Evolutionary conservation across 163 green algal genomes (phyloP).

Genomic region (Scenedesmus sp.): DNA sequence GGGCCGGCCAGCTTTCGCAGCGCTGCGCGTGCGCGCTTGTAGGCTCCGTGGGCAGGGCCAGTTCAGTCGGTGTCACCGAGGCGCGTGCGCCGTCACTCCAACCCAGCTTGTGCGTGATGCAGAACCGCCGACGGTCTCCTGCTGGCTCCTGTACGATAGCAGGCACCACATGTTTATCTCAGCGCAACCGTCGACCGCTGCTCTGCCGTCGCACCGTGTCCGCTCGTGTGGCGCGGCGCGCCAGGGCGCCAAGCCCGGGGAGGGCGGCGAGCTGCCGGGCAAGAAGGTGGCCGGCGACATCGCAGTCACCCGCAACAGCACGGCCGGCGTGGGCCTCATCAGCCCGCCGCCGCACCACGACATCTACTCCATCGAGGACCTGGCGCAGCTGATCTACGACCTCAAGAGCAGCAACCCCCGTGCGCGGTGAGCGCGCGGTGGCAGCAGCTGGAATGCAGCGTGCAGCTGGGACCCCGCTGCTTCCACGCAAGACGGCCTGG

Average conservation of each 20-base stretch:
- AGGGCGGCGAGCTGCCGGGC: constrained; percentile 95
- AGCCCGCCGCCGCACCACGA: constrained; percentile 96
- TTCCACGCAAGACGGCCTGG: too few species aligned
- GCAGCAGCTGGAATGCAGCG: too few species aligned
- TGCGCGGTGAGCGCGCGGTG: constrained; percentile 76
- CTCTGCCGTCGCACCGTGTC: background rate
- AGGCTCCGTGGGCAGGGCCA: too few species aligned
- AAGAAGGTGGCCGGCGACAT: constrained; percentile 96
- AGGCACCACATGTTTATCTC: too few species aligned
- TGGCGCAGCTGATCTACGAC: constrained; percentile 98
- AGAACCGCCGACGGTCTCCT: too few species aligned
- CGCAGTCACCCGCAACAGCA: constrained; percentile 89
- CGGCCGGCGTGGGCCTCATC: constrained; percentile 95
- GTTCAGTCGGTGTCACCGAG: too few species aligned
- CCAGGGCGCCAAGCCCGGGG: constrained; percentile 92
- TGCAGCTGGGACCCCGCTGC: too few species aligned
- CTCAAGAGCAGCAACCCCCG: constrained; percentile 94
- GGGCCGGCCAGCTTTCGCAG: too few species aligned
- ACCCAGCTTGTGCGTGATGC: background rate
- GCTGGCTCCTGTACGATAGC: too few species aligned
- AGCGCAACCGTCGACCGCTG: too few species aligned
- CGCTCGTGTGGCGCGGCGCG: background rate
- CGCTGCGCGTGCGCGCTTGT: too few species aligned
- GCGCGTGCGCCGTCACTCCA: too few species aligned
- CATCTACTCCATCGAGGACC: constrained; percentile 98